Percentiles rank a stretch among this genome's conserved stretches.
Evolutionary conservation across 495 filamentous ascomycete genomes (phyloP).

Genomic region (Penicillium bovifimosum): DNA sequence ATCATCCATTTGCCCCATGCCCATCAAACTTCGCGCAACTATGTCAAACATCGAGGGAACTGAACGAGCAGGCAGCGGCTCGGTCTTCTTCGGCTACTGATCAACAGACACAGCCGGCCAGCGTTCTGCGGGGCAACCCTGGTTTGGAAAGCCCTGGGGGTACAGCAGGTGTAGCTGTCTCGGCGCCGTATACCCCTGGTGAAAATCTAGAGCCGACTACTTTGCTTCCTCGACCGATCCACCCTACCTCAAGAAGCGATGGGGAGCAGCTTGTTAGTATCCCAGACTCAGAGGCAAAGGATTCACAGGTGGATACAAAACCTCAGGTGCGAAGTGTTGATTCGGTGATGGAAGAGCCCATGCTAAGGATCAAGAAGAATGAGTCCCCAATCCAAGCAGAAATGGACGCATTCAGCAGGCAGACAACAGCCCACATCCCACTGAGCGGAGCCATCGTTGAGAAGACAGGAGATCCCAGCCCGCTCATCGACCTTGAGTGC

Average conservation of each 20-base stretch:
- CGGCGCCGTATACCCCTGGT: not conserved
- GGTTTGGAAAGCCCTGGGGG: not conserved
- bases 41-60: not conserved
- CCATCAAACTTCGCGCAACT: not conserved
- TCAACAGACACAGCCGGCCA: not conserved
- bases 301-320: not conserved
- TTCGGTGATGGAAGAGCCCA: not conserved
- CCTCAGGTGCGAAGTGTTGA: not conserved
- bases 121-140: not conserved
- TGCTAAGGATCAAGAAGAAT: not conserved
- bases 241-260: not conserved
- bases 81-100: not conserved
- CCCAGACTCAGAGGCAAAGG: not conserved
- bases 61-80: not conserved
- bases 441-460: not conserved
- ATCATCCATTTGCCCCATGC: not conserved
- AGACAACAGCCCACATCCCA: not conserved
- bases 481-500: not conserved
- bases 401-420: not conserved
- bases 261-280: not conserved
- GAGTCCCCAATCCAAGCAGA: not conserved
- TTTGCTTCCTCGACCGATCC: not conserved
- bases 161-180: not conserved
- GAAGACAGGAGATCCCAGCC: too few relatives aligned
- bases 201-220: not conserved